A percentile compares a stretch with the other conserved stretches of the same genome.
phyloP scores from a whole-genome alignment of 176 grass and related monocot species.

The Dendrocalamus sinicus region DNA sequence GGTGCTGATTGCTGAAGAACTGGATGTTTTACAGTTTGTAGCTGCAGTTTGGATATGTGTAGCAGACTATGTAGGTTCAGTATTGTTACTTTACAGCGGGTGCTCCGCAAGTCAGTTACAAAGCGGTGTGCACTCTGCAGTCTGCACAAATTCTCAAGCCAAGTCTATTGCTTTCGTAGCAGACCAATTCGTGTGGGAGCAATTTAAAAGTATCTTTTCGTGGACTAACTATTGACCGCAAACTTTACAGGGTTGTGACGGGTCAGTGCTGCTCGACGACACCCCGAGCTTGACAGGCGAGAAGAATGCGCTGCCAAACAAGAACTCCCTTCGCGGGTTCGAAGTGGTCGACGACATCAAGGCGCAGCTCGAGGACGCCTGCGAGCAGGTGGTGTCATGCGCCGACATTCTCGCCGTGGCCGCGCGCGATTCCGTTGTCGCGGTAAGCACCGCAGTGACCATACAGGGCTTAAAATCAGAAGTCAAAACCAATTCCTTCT shows the following conservation, averaged over 20 bases:
- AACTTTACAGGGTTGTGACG: slow-evolving; percentile 54
- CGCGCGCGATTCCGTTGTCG: slow-evolving; percentile 65
- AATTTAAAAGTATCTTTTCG: neutral
- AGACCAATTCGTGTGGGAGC: neutral
- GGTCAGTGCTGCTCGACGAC: slow-evolving; percentile 62
- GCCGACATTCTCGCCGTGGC: slow-evolving; percentile 87
- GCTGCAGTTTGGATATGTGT: neutral
- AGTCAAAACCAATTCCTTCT: no score
- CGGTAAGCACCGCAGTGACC: slow-evolving; percentile 31
- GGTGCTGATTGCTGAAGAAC: neutral
- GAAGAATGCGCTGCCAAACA: slow-evolving; percentile 58
- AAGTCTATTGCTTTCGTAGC: neutral
- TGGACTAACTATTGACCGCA: slow-evolving; percentile 31
- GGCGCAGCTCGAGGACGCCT: slow-evolving; percentile 51
- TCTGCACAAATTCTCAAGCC: neutral
- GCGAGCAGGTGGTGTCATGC: slow-evolving; percentile 74
- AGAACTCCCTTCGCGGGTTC: slow-evolving; percentile 64
- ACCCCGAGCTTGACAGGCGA: slow-evolving; percentile 46
- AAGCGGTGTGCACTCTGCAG: neutral
- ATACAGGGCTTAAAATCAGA: no score
- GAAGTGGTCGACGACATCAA: slow-evolving; percentile 66
- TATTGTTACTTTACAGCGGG: neutral
- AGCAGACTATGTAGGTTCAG: neutral
- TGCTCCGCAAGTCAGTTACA: neutral
- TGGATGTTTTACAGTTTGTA: neutral